Evolutionary conservation across 495 filamentous ascomycete species (phyloP), one percentile per base, ranked within the genome.

Genomic region (Annulohypoxylon bovei): DNA sequence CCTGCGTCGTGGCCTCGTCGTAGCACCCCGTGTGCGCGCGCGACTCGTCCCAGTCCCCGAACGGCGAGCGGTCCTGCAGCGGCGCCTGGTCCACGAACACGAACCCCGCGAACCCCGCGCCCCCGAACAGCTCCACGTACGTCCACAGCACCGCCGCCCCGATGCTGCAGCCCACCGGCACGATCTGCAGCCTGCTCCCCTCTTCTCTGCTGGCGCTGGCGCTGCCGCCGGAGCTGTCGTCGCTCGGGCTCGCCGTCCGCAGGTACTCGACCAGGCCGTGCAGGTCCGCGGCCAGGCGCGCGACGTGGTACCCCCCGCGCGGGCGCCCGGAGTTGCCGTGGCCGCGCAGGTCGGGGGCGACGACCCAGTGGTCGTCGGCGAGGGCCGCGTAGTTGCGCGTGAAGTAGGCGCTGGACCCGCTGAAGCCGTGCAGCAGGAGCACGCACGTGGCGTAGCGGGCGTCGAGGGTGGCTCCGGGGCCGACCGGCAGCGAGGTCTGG

Each of bases 71-170:
- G 46, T 85, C 80, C 68, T 85, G 83, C 6, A 84, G 70, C 16
- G 83, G 83, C 0, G 79, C 79, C 53, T 85, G 83, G 73, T 85
- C 83, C 6, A 83, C 82, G 46, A 85, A 82, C 1, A 84, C 68
- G 20, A 79, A 70, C 2, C 79, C 79, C 0, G 62, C 27, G 55
- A 84, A 79, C 8, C 71, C 72, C 2, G 12, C 1, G 42, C 63
- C 65, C 30, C 78, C 77, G 52, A 82, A 84, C 0, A 85, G 76
- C 54, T 82, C 78, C 5, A 79, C 63, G 56, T 83, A 82, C 0
- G 75, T 79, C 81, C 81, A 83, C 6, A 85, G 61, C 1, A 85
- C 76, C 0, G 83, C 79, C 11, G 82, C 82, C 9, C 83, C 81
- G 28, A 85, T 78, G 50, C 80, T 82, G 56, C 81, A 82, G 0